Conservation (phyloP, 768 basidiomycete genomes). For the Tubosaeta brunneosetosa region DNA sequence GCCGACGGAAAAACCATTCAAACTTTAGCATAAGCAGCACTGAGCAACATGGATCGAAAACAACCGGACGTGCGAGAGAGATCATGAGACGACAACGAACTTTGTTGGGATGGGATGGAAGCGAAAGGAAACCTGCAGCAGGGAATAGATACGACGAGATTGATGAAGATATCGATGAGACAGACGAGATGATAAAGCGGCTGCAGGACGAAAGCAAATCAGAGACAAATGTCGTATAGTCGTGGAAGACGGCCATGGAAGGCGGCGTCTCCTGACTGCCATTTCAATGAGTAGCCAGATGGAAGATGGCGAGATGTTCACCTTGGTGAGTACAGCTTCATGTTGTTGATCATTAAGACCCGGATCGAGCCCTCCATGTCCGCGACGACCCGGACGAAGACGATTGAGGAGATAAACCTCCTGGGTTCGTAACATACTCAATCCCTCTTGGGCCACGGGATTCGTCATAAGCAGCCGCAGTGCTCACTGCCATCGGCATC, state of each 20-base stretch:
- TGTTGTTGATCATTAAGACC: constrained; percentile 6
- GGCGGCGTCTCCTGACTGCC: not conserved
- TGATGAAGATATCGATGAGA: no score
- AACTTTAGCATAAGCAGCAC: not conserved
- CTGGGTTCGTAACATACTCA: constrained; percentile 11
- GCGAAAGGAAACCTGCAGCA: not conserved
- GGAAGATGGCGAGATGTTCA: not conserved
- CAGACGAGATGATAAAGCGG: not conserved
- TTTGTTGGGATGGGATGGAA: not conserved
- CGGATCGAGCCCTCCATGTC: constrained; percentile 12
- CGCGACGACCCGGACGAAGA: constrained; percentile 21
- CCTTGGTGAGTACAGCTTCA: constrained; percentile 2
- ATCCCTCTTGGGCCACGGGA: constrained; percentile 3
- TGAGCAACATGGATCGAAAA: constrained; percentile 1
- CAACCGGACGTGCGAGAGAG: not conserved
- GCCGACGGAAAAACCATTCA: not conserved
- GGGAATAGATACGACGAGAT: not conserved
- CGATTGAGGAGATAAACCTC: constrained; percentile 10
- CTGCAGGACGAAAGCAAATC: not conserved
- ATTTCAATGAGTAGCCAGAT: not conserved
- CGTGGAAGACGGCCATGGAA: not conserved
- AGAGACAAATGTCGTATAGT: not conserved
- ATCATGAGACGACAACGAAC: not conserved
- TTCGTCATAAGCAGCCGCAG: constrained; percentile 5
- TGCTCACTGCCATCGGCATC: not conserved